These are phyloP conservation scores for Arthrinium puccinioides DNA, from an alignment of 2,329 filamentous ascomycete genomes.

Conservation along the genomic window DNA sequence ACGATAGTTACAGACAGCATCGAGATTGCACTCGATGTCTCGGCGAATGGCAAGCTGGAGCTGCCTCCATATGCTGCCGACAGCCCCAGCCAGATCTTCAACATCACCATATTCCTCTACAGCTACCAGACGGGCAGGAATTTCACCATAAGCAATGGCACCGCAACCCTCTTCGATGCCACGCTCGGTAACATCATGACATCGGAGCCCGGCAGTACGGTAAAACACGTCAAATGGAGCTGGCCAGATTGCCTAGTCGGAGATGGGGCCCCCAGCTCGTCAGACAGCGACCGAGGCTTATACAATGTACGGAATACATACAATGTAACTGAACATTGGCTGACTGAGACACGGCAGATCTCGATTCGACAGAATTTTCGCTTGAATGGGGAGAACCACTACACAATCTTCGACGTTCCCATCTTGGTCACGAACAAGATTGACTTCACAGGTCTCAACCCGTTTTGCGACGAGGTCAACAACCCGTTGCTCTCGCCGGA, in stretches of 20 bases:
- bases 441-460: constrained; percentile 28
- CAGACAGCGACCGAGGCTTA: constrained; percentile 45
- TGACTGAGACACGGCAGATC: constrained; percentile 36
- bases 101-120: constrained; percentile 61
- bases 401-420: constrained; percentile 65
- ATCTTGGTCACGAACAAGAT: constrained; percentile 63
- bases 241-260: constrained; percentile 65
- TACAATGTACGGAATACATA: constrained; percentile 47
- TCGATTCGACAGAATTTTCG: constrained; percentile 66
- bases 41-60: constrained; percentile 56
- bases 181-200: constrained; percentile 55
- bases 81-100: constrained; percentile 50
- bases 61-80: constrained; percentile 48
- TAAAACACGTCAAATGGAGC: constrained; percentile 66
- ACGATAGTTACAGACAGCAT: constrained; percentile 44
- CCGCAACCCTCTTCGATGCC: constrained; percentile 40
- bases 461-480: constrained; percentile 41
- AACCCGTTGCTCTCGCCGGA: constrained; percentile 43
- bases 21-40: constrained; percentile 61
- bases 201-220: constrained; percentile 59
- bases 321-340: not conserved
- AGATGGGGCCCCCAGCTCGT: constrained; percentile 38
- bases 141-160: constrained; percentile 61
- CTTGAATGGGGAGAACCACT: constrained; percentile 55
- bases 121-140: constrained; percentile 57